Conservation (phyloP, 2,329 filamentous ascomycete species). For the Colletotrichum costaricense region DNA sequence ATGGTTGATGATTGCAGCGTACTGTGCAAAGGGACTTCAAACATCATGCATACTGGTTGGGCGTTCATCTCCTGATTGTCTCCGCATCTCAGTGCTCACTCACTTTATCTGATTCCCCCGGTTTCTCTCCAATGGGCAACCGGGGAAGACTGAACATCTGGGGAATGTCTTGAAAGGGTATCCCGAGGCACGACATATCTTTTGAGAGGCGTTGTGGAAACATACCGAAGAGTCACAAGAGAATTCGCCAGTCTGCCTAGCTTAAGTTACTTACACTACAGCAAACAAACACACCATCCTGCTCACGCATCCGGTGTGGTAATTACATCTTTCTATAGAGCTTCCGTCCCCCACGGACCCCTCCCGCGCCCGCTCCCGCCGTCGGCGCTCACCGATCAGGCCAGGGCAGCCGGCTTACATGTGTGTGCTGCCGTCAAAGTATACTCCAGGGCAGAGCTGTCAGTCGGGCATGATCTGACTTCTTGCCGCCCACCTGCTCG, state of each 20-base stretch:
- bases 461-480: constrained; percentile 14
- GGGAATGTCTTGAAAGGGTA: not conserved
- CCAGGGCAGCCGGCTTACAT: constrained; percentile 5
- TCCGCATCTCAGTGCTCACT: not conserved
- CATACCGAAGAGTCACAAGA: not conserved
- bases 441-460: not conserved
- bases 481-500: not conserved
- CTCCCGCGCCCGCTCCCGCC: not conserved
- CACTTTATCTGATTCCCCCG: not conserved
- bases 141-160: not conserved
- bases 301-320: constrained; percentile 15
- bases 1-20: constrained; percentile 3
- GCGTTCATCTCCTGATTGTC: not conserved
- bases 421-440: not conserved
- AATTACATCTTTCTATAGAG: not conserved
- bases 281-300: not conserved
- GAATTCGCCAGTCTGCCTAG: not conserved
- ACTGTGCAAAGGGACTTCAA: not conserved
- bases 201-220: not conserved
- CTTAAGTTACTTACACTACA: not conserved
- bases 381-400: constrained; percentile 18
- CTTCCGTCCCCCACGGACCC: not conserved
- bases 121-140: constrained; percentile 6
- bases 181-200: not conserved
- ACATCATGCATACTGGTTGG: not conserved